Evolutionary conservation across 2,329 filamentous ascomycete genomes (phyloP).

Genomic region (Ceratocystis cubensis): DNA sequence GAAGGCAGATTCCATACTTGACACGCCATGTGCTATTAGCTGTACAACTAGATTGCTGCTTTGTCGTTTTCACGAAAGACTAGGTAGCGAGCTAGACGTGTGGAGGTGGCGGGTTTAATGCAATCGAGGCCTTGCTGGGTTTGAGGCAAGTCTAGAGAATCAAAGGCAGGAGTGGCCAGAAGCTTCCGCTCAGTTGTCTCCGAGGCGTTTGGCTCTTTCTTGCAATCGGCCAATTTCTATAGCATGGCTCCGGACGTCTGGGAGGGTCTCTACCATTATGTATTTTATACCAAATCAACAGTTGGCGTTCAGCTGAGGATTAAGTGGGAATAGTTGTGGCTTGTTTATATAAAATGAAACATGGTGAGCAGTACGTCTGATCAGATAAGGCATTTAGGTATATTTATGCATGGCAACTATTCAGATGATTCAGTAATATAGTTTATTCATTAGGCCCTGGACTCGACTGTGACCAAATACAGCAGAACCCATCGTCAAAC

Average conservation of each 20-base stretch:
- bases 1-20: slow-evolving; percentile 79
- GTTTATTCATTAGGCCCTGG: no score
- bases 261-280: slow-evolving; percentile 51
- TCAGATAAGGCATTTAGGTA: no score
- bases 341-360: no score
- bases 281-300: neutral
- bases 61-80: slow-evolving; percentile 44
- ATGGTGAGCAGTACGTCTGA: no score
- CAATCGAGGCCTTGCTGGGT: slow-evolving; percentile 31
- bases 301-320: neutral
- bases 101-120: slow-evolving; percentile 42
- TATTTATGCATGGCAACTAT: no score
- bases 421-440: no score
- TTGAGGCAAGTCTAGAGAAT: slow-evolving; percentile 37
- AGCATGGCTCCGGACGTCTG: slow-evolving; percentile 68
- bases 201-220: slow-evolving; percentile 61
- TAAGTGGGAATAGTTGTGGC: neutral
- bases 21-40: slow-evolving; percentile 85
- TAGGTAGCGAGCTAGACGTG: slow-evolving; percentile 62
- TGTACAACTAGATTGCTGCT: slow-evolving; percentile 76
- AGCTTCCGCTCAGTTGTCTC: slow-evolving; percentile 68
- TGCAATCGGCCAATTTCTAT: slow-evolving; percentile 75
- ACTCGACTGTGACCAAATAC: no score
- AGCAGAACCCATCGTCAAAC: no score
- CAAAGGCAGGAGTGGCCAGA: slow-evolving; percentile 65